These are phyloP conservation scores for Wickerhamiella cacticola DNA, from an alignment of 805 yeast species.

Conservation along the genomic window DNA sequence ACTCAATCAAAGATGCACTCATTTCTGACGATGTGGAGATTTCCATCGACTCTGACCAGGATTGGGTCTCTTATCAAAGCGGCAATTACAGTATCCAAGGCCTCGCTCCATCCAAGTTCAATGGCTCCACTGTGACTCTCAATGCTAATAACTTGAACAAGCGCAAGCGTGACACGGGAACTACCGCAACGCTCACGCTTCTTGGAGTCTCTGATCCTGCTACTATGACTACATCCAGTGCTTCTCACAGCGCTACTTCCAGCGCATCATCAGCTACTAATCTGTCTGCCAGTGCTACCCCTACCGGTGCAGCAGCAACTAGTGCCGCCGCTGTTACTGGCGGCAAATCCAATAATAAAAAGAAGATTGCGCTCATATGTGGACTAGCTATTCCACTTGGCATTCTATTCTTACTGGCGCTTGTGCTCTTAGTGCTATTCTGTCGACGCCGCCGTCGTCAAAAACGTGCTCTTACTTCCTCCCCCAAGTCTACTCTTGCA, in stretches of 20 bases:
- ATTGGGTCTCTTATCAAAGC: slow-evolving; percentile 56
- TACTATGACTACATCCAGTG: slow-evolving; percentile 24
- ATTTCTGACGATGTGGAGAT: slow-evolving; percentile 31
- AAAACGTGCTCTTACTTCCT: slow-evolving; percentile 22
- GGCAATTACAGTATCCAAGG: slow-evolving; percentile 61
- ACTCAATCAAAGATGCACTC: slow-evolving; percentile 46
- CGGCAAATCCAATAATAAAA: slow-evolving; percentile 24
- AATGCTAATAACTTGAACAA: slow-evolving; percentile 38
- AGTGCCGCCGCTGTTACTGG: slow-evolving; percentile 25
- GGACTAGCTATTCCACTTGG: slow-evolving; percentile 75
- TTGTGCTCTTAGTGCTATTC: slow-evolving; percentile 40
- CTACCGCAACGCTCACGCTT: slow-evolving; percentile 38
- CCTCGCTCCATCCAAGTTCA: slow-evolving; percentile 43
- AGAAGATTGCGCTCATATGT: slow-evolving; percentile 70
- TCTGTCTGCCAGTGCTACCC: slow-evolving; percentile 19
- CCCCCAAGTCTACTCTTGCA: background rate
- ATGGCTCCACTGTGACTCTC: slow-evolving; percentile 32
- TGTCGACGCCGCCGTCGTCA: slow-evolving; percentile 40
- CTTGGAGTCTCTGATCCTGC: slow-evolving; percentile 37
- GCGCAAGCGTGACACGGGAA: slow-evolving; percentile 18
- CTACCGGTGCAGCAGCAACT: slow-evolving; percentile 24
- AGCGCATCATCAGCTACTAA: slow-evolving; percentile 15
- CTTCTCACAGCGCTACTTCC: slow-evolving; percentile 26
- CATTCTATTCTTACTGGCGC: slow-evolving; percentile 37
- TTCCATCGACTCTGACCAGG: slow-evolving; percentile 32